Percentiles rank a stretch among this genome's conserved stretches.
These are phyloP conservation scores for Ciborinia camelliae DNA, from an alignment of 2,329 filamentous ascomycete species.

Conservation along the genomic window DNA sequence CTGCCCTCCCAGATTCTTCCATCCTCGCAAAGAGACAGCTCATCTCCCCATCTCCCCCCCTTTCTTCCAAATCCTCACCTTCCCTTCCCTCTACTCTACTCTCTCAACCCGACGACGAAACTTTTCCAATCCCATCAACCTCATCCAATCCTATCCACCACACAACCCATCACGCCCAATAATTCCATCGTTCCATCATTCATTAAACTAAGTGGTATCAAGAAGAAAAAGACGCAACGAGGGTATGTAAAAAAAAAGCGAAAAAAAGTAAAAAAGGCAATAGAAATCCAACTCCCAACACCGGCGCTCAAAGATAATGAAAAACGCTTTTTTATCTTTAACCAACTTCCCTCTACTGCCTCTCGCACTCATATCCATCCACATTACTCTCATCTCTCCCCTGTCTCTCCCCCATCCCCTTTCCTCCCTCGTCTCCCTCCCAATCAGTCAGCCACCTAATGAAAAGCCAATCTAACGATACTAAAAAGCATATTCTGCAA, in stretches of 20 bases:
- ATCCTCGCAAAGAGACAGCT: no score
- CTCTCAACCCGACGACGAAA: no score
- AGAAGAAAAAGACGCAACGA: not conserved
- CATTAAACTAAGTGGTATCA: not conserved
- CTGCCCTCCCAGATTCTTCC: no score
- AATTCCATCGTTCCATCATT: not conserved
- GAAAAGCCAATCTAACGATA: constrained; percentile 62
- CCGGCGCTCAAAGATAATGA: not conserved
- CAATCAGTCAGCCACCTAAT: constrained; percentile 23
- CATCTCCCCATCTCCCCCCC: no score
- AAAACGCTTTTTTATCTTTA: not conserved
- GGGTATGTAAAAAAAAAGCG: not conserved
- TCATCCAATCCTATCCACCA: no score
- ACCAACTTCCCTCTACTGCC: not conserved
- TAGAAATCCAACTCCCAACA: not conserved
- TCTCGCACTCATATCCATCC: not conserved
- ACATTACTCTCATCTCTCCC: not conserved
- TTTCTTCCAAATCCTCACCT: no score
- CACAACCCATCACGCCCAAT: no score
- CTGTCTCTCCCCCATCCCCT: not conserved
- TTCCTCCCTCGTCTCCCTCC: no score
- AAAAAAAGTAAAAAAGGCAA: no score
- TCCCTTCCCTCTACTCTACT: no score
- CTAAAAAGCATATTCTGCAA: constrained; percentile 71
- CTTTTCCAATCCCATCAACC: no score